A percentile compares a stretch with the other conserved stretches of the same genome.
phyloP scores from a whole-genome alignment of 257 asterid species.

The Verbena officinalis region DNA sequence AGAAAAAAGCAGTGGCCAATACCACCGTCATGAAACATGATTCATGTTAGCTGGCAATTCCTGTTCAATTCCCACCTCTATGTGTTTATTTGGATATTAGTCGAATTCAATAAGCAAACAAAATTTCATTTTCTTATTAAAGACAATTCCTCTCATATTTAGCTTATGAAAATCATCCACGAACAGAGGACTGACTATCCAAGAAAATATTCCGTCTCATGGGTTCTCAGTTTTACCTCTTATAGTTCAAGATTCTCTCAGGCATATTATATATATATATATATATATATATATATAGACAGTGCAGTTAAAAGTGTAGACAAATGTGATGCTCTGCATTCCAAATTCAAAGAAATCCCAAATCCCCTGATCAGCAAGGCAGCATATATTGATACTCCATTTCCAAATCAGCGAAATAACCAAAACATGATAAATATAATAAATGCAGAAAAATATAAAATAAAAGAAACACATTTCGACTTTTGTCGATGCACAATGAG shows the following conservation, averaged over 20 bases:
- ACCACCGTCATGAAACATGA: not conserved
- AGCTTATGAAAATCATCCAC: not conserved
- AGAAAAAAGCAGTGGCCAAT: slow-evolving; percentile 16
- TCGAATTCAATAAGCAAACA: not conserved
- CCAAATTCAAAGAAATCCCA: not conserved
- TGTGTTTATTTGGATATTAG: not conserved
- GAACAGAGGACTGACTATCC: not conserved
- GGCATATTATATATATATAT: no score
- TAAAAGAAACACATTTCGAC: not conserved
- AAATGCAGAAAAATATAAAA: not conserved
- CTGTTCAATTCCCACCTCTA: not conserved
- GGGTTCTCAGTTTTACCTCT: slow-evolving; percentile 5
- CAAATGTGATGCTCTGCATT: not conserved
- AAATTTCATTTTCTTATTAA: not conserved
- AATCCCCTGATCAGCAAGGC: not conserved
- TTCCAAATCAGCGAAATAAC: not conserved
- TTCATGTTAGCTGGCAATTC: slow-evolving; percentile 18
- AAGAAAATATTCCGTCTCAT: not conserved
- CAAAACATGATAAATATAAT: slow-evolving; percentile 1
- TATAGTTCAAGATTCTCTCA: not conserved
- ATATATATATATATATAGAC: no score
- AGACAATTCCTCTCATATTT: not conserved
- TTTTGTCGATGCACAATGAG: not conserved
- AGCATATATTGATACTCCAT: not conserved
- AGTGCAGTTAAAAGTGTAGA: not conserved